Evolutionary conservation across 108 stramenopile genomes (phyloP), one percentile per base, ranked within the genome.

Genomic region (Epithemia pelagica): DNA sequence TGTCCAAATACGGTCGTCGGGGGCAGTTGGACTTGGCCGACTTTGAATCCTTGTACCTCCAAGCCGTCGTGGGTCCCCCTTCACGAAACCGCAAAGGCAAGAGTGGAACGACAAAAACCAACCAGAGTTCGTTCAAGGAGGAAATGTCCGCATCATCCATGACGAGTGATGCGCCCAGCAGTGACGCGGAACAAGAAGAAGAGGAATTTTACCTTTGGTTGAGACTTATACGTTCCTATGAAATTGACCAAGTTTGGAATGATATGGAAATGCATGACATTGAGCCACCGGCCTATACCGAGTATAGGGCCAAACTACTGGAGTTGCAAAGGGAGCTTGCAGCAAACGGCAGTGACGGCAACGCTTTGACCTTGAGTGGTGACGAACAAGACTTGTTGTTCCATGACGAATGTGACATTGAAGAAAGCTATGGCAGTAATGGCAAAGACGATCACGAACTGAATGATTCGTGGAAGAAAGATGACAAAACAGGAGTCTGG

Each of bases 341-440:
- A 15, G 5, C 21, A 15, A 46, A 46, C 15, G 15, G 10, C 10
- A 46, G 15, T 15, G 37, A 46, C 37, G 37, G 37, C 15, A 15
- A 10, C 10, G 37, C 15, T 46, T 5, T 10, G 10, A 46, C 5
- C 37, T 46, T 10, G 10, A 15, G 5, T 10, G 37, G 37, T 15
- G 37, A 58, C 7, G 56, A 5, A 7, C 8, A 7, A 5, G 52
- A 52, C 52, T 15, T 19, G 52, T 8, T 27, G 7, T 58, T 58
- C 0, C 65, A 88, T 67, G 87, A 92, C 58, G 91, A 92, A 65
- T 92, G 91, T 54, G 88, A 88, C 55, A 80, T 92, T n/a, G n/a
- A n/a, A n/a, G n/a, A n/a, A n/a, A n/a, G n/a, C n/a, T n/a, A n/a
- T 73, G 27, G 60, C 74, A 62, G 78, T 76, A 65, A 53, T 60